Evolutionary conservation across 2,329 filamentous ascomycete genomes (phyloP).

Genomic region (Chrysosporium keratinophilum): DNA sequence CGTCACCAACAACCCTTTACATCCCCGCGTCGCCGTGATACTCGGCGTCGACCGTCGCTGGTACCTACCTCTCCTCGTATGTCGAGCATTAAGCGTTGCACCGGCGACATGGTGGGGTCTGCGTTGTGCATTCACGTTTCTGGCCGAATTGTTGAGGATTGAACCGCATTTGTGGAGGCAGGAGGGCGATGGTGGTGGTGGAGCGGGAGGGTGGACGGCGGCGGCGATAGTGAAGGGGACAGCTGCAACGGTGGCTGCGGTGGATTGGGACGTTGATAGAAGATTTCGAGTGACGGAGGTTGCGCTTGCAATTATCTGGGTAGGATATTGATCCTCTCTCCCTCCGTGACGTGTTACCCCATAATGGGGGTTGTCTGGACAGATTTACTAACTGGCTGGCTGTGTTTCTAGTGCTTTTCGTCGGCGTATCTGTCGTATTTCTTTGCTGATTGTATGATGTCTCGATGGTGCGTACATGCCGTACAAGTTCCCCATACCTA

Average conservation of each 20-base stretch:
- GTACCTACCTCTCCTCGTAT: constrained; percentile 62
- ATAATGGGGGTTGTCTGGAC: constrained; percentile 17
- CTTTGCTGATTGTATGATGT: constrained; percentile 78
- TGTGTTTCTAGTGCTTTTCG: constrained; percentile 52
- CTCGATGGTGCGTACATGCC: constrained; percentile 52
- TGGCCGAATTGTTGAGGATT: constrained; percentile 51
- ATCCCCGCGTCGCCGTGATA: constrained; percentile 68
- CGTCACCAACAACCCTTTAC: constrained; percentile 40
- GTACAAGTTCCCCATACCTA: constrained; percentile 1
- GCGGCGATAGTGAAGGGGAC: constrained; percentile 30
- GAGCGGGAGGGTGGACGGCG: constrained; percentile 26
- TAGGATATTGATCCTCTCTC: constrained; percentile 27
- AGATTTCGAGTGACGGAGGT: constrained; percentile 56
- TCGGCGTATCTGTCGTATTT: constrained; percentile 72
- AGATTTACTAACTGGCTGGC: constrained; percentile 14
- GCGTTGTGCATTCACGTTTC: constrained; percentile 56
- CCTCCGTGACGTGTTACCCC: constrained; percentile 18
- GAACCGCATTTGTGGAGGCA: constrained; percentile 31
- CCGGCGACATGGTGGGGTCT: constrained; percentile 64
- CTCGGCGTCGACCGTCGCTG: constrained; percentile 62
- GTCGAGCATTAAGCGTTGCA: constrained; percentile 60
- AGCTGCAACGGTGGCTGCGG: constrained; percentile 21
- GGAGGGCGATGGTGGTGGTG: constrained; percentile 16
- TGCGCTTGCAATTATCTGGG: constrained; percentile 63
- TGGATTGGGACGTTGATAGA: constrained; percentile 37